Percentiles rank a stretch among this genome's conserved stretches.
These are phyloP conservation scores for Glomus cerebriforme DNA, from an alignment of 192 early-diverging fungal genomes.

Conservation along the genomic window DNA sequence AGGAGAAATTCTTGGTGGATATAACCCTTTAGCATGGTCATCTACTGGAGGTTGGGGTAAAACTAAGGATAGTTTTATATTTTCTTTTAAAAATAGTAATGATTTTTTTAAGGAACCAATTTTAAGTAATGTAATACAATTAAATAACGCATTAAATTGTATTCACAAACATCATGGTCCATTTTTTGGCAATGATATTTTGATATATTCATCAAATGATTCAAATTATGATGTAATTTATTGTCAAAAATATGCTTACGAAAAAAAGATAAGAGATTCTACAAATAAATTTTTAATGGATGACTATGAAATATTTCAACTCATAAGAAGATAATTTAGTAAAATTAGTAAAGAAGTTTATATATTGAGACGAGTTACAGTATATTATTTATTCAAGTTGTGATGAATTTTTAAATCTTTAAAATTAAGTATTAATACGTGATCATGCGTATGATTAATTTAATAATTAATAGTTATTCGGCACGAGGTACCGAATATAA, in stretches of 20 bases:
- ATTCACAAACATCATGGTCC: not conserved
- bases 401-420: too few species aligned
- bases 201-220: not conserved
- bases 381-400: too few species aligned
- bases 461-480: too few species aligned
- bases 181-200: not conserved
- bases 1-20: not conserved
- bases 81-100: not conserved
- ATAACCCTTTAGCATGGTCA: not conserved
- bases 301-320: not conserved
- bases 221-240: not conserved
- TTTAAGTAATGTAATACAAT: not conserved
- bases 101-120: not conserved
- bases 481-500: too few species aligned
- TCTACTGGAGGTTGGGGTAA: not conserved
- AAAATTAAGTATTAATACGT: too few species aligned
- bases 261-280: not conserved
- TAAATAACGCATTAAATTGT: not conserved
- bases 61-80: conserved; percentile 2
- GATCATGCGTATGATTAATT: too few species aligned
- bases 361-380: too few species aligned
- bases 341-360: too few species aligned
- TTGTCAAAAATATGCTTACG: not conserved
- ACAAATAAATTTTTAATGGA: not conserved
- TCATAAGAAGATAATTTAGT: not conserved